phyloP scores from a whole-genome alignment of 306 rosid species.

The Medicago lupulina region DNA sequence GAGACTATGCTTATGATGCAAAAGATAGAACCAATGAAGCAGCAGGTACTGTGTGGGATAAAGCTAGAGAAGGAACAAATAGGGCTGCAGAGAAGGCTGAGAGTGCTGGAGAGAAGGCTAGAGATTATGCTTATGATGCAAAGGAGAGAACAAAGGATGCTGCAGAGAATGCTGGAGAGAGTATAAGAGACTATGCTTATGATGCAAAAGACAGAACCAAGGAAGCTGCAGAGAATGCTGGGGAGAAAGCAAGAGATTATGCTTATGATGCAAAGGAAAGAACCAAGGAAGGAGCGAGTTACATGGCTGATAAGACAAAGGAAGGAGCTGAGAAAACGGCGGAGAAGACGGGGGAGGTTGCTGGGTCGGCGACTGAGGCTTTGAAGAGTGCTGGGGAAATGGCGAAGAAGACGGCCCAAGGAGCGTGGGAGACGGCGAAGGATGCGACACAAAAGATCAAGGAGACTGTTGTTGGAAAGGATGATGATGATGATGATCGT shows the following conservation, averaged over 20 bases:
- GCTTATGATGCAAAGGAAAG: neutral
- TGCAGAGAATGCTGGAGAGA: conserved; percentile 48
- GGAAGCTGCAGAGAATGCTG: conserved; percentile 44
- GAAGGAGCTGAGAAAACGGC: conserved; percentile 31
- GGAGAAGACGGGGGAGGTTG: conserved; percentile 49
- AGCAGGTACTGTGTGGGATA: neutral
- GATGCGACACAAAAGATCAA: conserved; percentile 62
- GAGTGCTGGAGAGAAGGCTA: conserved; percentile 26
- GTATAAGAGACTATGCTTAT: neutral
- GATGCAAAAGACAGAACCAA: conserved; percentile 8
- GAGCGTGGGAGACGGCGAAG: conserved; percentile 47
- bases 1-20: conserved; percentile 41
- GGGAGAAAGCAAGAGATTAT: conserved; percentile 44
- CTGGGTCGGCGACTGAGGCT: conserved; percentile 37
- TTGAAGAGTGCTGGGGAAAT: conserved; percentile 49
- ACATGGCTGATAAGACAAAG: conserved; percentile 32
- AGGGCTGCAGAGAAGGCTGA: conserved; percentile 35
- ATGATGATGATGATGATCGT: conserved; percentile 40
- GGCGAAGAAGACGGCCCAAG: conserved; percentile 49
- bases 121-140: conserved; percentile 43
- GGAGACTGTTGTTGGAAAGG: conserved; percentile 63
- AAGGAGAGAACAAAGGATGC: conserved; percentile 38
- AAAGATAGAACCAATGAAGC: conserved; percentile 37
- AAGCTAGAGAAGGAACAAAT: neutral
- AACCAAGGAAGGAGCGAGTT: neutral